Base-by-base conservation (phyloP, 768 basidiomycete species). In the Pleurotus giganteus region DNA sequence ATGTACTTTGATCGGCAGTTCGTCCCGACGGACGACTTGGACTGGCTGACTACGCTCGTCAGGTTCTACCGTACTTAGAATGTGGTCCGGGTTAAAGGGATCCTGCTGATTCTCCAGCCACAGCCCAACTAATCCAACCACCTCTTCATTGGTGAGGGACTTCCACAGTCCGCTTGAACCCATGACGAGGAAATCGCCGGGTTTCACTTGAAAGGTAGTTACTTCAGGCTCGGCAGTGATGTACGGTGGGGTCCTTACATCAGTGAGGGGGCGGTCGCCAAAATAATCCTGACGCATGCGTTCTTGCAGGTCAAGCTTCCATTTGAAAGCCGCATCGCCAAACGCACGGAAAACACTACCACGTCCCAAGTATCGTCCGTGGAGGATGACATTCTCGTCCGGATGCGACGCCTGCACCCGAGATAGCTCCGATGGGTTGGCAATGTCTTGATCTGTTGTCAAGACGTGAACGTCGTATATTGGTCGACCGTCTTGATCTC, bases 131-230 rank as follows among this genome's bases (percentile, higher is more conserved):
- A 84, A 71, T 0, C 77, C 79, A 36, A 83, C 79, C 2, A 74
- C 78, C 60, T 84, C 82, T 56, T 80, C 75, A 64, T 75, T 79
- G 24, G 77, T 75, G 52, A 85, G 67, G 44, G 72, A 72, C 41
- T 85, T 78, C 73, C 76, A 83, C 6, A 85, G 65, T 4, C 81
- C 83, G 57, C 75, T 74, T 1, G 77, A 76, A 0, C 74, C 80
- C 63, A 85, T 60, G 27, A 84, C 75, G 45, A 85, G 61, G 61
- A 84, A 83, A 58, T 80, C 80, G 27, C 75, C 77, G 1, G 75
- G 71, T 44, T 72, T 60, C 13, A 80, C 64, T 36, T 71, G 63
- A 24, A 72, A 68, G 1, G 71, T 70, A n/a, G 71, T 77, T 29
- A 83, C 71, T 45, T 76, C 78, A 2, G 82, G 83, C 56, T 76